A percentile compares a stretch with the other conserved stretches of the same genome.
phyloP scores from a whole-genome alignment of 2,329 filamentous ascomycete genomes.

The Exophiala lecanii-corni region DNA sequence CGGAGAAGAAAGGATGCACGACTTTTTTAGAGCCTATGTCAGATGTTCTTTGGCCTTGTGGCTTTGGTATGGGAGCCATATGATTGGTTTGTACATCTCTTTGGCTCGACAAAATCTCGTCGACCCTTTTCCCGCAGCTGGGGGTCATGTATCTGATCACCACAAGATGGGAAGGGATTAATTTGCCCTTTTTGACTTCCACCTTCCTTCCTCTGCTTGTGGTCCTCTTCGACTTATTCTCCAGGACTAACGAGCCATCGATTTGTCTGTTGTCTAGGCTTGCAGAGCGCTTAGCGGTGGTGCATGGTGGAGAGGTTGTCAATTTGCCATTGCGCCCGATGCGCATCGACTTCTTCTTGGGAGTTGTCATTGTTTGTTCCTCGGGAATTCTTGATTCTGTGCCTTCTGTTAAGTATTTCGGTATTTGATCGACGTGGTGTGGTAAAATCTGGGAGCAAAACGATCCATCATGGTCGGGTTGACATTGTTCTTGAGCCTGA shows the following conservation, averaged over 20 bases:
- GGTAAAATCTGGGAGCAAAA: background rate
- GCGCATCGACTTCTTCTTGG: slow-evolving; percentile 48
- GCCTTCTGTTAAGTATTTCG: background rate
- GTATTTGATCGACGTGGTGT: background rate
- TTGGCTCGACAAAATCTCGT: slow-evolving; percentile 49
- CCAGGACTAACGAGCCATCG: background rate
- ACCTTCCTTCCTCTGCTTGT: slow-evolving; percentile 9
- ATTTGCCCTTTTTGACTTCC: slow-evolving; percentile 23
- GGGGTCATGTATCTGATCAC: slow-evolving; percentile 13
- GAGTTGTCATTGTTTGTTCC: slow-evolving; percentile 36
- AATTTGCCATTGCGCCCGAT: slow-evolving; percentile 42
- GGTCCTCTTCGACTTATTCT: slow-evolving; percentile 1
- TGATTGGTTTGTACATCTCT: slow-evolving; percentile 18
- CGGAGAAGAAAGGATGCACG: slow-evolving; percentile 66
- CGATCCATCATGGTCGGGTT: slow-evolving; percentile 1
- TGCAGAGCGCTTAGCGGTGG: slow-evolving; percentile 9
- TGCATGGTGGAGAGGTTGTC: slow-evolving; percentile 10
- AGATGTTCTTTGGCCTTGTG: slow-evolving; percentile 28
- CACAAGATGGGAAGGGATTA: slow-evolving; percentile 19
- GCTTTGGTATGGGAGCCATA: slow-evolving; percentile 14
- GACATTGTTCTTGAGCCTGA: background rate
- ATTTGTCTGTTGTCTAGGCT: background rate
- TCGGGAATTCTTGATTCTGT: background rate
- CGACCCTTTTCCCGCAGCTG: slow-evolving; percentile 56
- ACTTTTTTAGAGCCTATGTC: slow-evolving; percentile 37